Evolutionary conservation across 148 eudicot genomes (phyloP).

Genomic region (Rhododendron griersonianum): DNA sequence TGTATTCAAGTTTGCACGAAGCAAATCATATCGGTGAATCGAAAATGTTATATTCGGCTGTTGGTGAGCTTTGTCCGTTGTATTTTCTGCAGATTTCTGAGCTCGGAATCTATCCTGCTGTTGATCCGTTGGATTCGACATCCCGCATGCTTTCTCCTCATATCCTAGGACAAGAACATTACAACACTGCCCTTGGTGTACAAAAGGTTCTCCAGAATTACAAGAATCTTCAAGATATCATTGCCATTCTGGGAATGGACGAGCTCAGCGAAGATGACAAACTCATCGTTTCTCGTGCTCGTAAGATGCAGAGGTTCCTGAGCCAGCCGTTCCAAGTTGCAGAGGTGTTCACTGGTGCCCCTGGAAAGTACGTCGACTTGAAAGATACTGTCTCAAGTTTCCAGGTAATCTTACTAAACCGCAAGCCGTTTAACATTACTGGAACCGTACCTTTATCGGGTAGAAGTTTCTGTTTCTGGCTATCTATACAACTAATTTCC

Average conservation of each 20-base stretch:
- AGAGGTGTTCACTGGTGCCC: constrained; percentile 62
- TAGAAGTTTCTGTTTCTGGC: neutral
- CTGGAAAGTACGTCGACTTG: constrained; percentile 60
- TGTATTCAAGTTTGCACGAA: neutral
- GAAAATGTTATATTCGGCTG: neutral
- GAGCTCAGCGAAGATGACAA: constrained; percentile 72
- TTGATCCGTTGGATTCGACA: constrained; percentile 60
- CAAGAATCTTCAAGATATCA: constrained; percentile 65
- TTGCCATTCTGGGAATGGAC: constrained; percentile 72
- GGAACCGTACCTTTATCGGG: neutral
- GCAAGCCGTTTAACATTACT: neutral
- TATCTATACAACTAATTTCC: neutral
- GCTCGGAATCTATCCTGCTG: constrained; percentile 63
- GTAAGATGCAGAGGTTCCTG: constrained; percentile 57
- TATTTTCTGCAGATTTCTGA: constrained; percentile 36
- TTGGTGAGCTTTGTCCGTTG: neutral
- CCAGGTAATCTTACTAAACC: constrained; percentile 29
- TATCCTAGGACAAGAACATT: constrained; percentile 58
- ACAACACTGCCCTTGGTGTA: constrained; percentile 57
- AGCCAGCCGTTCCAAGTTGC: constrained; percentile 76
- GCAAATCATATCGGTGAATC: neutral
- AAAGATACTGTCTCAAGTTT: constrained; percentile 53
- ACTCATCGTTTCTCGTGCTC: constrained; percentile 63
- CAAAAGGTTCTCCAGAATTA: constrained; percentile 62
- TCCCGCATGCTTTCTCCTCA: constrained; percentile 69